Evolutionary conservation across 140 eudicot species (phyloP).

Genomic region (Stevia rebaudiana): DNA sequence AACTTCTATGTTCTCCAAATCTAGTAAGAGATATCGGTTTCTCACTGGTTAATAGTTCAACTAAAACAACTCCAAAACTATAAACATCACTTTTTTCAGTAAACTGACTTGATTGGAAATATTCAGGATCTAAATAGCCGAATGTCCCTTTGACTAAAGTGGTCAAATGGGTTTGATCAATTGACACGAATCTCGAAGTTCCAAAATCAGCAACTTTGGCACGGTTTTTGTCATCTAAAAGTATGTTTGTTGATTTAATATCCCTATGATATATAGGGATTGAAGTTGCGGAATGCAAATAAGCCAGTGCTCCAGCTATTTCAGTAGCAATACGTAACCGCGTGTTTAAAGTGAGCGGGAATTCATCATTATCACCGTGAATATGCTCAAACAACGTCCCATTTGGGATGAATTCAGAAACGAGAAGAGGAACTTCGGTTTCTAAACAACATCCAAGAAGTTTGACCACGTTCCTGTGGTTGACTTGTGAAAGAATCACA

Average conservation of each 20-base stretch:
- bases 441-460: too few relatives aligned
- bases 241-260: slow-evolving; percentile 39
- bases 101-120: too few relatives aligned
- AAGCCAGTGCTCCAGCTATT: slow-evolving; percentile 36
- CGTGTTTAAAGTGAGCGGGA: slow-evolving; percentile 28
- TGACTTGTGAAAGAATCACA: slow-evolving; percentile 32
- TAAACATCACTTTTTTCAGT: too few relatives aligned
- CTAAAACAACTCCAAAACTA: too few relatives aligned
- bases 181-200: slow-evolving; percentile 29
- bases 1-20: slow-evolving; percentile 27
- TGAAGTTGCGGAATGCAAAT: slow-evolving; percentile 39
- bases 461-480: slow-evolving; percentile 42
- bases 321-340: slow-evolving; percentile 38
- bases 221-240: slow-evolving; percentile 35
- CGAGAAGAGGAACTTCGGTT: slow-evolving; percentile 38
- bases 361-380: slow-evolving; percentile 29
- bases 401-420: slow-evolving; percentile 32
- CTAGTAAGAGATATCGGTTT: slow-evolving; percentile 22
- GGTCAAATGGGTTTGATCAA: slow-evolving; percentile 41
- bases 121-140: slow-evolving; percentile 43
- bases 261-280: slow-evolving; percentile 43
- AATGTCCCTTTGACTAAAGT: slow-evolving; percentile 38
- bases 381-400: slow-evolving; percentile 37
- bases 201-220: slow-evolving; percentile 45
- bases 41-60: slow-evolving; percentile 34